phyloP scores from a whole-genome alignment of 306 rosid species.

The Lathyrus sativus region DNA sequence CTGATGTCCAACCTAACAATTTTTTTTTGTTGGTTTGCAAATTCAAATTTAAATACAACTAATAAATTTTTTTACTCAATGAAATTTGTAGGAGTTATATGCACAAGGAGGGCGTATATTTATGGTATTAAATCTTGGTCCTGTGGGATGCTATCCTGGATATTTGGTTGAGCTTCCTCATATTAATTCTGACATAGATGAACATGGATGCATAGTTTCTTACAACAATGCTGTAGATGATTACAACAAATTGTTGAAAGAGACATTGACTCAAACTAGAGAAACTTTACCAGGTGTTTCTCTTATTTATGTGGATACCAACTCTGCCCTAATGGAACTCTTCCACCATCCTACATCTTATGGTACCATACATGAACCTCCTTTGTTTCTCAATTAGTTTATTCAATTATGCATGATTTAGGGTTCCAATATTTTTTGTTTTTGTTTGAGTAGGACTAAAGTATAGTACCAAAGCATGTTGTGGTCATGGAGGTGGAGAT shows the following conservation, averaged over 20 bases:
- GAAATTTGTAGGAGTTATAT: slow-evolving; percentile 63
- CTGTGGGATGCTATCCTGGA: slow-evolving; percentile 84
- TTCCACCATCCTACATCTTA: slow-evolving; percentile 59
- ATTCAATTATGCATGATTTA: neutral
- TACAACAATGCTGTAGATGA: slow-evolving; percentile 62
- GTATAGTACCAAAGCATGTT: slow-evolving; percentile 63
- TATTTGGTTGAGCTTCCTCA: slow-evolving; percentile 60
- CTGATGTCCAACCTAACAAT: too few relatives aligned
- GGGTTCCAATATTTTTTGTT: neutral
- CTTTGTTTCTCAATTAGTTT: neutral
- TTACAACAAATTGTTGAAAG: slow-evolving; percentile 59
- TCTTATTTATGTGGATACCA: slow-evolving; percentile 63
- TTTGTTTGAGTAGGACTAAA: slow-evolving; percentile 55
- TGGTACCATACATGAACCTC: slow-evolving; percentile 47
- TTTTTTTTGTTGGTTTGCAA: too few relatives aligned
- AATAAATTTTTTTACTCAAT: neutral
- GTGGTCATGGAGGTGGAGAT: slow-evolving; percentile 77
- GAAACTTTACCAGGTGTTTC: slow-evolving; percentile 50
- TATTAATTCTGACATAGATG: slow-evolving; percentile 58
- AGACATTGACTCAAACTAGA: slow-evolving; percentile 49
- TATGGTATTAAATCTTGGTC: slow-evolving; percentile 74
- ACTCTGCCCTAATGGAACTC: slow-evolving; percentile 62
- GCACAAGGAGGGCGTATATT: slow-evolving; percentile 67
- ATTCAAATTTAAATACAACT: neutral
- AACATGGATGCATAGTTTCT: slow-evolving; percentile 68